Evolutionary conservation across 2,329 filamentous ascomycete genomes (phyloP), one percentile per base, ranked within the genome.

Genomic region (Knufia petricola): DNA sequence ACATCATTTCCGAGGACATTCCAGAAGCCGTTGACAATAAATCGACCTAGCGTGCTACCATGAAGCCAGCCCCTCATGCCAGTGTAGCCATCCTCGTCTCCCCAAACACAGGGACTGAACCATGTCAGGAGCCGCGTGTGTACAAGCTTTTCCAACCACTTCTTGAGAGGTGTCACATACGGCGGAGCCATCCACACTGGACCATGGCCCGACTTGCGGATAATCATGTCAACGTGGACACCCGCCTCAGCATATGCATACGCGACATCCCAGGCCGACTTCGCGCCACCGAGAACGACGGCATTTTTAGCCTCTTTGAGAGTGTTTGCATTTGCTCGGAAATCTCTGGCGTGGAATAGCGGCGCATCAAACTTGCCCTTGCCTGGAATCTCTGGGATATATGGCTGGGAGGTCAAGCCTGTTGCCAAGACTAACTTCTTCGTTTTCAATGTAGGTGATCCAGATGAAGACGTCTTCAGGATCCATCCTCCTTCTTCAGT

Each of bases 81-180:
- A 13, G 26, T 13, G 36, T 62, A 69, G 3, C 66, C 71, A 48
- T 66, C 66, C 17, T 72, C 75, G 1, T 72, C 69, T 3, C 80
- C 82, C 81, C 82, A 89, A 12, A 84, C 74, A 60, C 84, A 88
- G 0, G 85, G 85, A 45, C 77, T 81, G 63, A 89, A 79, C 79
- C 82, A 87, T 1, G 79, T 84, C 46, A 88, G 65, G 54, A 84
- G 72, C 0, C 85, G 78, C 0, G 77, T 82, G 26, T 76, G 75
- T 3, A 82, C 73, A 3, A 87, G 71, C 57, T 82, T 78, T 63
- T 87, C 83, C 0, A 86, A 66, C 73, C 77, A 79, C 50, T 73
- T 74, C 61, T 81, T 81, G n/a, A 84, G 60, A 0, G 81, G 81
- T 4, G 1, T 82, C 84, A 13, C 79, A 48, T 78, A 79, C 1